Base-by-base conservation (phyloP, 2,329 filamentous ascomycete species). In the Arthrobotrys pseudoclavata region DNA sequence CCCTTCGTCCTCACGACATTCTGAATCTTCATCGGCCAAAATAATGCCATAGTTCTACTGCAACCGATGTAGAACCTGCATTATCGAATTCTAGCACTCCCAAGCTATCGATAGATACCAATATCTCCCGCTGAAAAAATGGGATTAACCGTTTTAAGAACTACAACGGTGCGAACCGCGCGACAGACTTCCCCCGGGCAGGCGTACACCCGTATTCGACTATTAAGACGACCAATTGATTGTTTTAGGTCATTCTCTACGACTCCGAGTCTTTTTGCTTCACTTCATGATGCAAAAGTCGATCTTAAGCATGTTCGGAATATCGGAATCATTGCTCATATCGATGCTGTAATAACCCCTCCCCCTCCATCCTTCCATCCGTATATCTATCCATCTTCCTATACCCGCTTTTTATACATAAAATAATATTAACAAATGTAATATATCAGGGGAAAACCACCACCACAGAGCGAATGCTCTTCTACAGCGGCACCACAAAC, bases 301-400 rank as follows among this genome's bases (percentile, higher is more conserved):
- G 47, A 76, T 42, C 72, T 76, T 34, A 76, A 76, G 45, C 72
- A 76, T 61, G 92, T 98, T 75, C 90, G 96, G 80, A 99, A 99
- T 84, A 99, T 99, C 84, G 96, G 96, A 85, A 99, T 99, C 86
- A 96, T 96, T 82, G 96, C 96, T 80, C 96, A 99, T 84, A 99
- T 99, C 83, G 96, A 99, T 86, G 97, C 93, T 83, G 96, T 76
- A 69, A n/a, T 45, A 4, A 9, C 42, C 42, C 42, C 15, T 40
- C 34, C 42, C 50, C 50, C 50, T 87, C 15, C 61, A 42, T 40
- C 45, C 87, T 18, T 53, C 15, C n/a, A 9, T 53, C 22, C 24
- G 26, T 88, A 34, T 85, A 85, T 74, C 0, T 83, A 87, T 24
- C 45, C 7, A 34, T n/a, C 31, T 4, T 9, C 7, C 31, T 34